A percentile compares a stretch with the other conserved stretches of the same genome.
phyloP scores from a whole-genome alignment of 352 stramenopile species.

The Globisporangium splendens region DNA sequence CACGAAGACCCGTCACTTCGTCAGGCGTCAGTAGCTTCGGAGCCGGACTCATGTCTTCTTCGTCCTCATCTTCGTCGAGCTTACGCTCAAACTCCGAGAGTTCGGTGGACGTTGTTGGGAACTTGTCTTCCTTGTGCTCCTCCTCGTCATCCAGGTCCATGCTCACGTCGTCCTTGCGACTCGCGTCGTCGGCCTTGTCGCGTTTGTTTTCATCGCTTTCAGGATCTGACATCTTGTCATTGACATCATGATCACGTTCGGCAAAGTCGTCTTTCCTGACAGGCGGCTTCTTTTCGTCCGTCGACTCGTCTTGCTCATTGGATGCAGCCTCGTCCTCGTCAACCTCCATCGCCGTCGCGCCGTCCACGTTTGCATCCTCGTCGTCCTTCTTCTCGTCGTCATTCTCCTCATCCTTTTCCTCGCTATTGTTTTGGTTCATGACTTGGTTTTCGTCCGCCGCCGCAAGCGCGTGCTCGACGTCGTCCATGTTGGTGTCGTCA shows the following conservation, averaged over 20 bases:
- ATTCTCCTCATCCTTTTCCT: constrained; percentile 56
- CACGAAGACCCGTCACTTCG: constrained; percentile 70
- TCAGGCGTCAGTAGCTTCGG: constrained; percentile 50
- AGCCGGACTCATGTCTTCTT: constrained; percentile 25
- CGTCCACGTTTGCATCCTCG: constrained; percentile 25
- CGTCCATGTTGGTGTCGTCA: constrained; percentile 59
- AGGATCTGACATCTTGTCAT: constrained; percentile 18
- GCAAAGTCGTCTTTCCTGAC: constrained; percentile 26
- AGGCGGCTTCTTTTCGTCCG: constrained; percentile 23
- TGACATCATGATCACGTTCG: constrained; percentile 17
- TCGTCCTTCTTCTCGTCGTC: constrained; percentile 40
- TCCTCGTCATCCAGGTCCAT: constrained; percentile 37
- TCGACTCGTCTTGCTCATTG: constrained; percentile 25
- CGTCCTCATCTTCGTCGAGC: constrained; percentile 25
- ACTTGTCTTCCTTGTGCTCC: constrained; percentile 15
- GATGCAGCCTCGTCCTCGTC: constrained; percentile 55
- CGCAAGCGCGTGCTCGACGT: constrained; percentile 61
- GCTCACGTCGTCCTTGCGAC: constrained; percentile 22
- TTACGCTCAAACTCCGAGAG: constrained; percentile 33
- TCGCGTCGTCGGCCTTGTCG: constrained; percentile 22
- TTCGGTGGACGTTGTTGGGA: constrained; percentile 26
- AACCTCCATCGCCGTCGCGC: constrained; percentile 57
- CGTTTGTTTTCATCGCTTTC: constrained; percentile 21
- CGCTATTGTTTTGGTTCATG: constrained; percentile 44
- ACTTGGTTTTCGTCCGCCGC: constrained; percentile 66